phyloP scores from a whole-genome alignment of 768 basidiomycete species.

The Russula earlei region DNA sequence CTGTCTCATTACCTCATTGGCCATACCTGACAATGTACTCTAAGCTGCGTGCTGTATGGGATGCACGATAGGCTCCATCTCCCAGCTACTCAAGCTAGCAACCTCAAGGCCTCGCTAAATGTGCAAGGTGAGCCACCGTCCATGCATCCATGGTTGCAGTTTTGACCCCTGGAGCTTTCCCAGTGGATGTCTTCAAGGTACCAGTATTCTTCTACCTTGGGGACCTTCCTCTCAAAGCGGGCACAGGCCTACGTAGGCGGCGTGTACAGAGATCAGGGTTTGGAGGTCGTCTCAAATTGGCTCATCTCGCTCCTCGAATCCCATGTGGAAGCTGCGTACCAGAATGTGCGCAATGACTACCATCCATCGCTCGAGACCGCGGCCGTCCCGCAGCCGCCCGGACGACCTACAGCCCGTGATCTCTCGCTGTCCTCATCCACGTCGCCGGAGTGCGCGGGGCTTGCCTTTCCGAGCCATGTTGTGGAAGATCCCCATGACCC shows the following conservation, averaged over 20 bases:
- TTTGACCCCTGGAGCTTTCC: not conserved
- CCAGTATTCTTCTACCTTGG: not conserved
- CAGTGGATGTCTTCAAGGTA: slow-evolving; percentile 15
- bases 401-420: not conserved
- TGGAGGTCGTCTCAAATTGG: slow-evolving; percentile 1
- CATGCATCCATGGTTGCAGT: not conserved
- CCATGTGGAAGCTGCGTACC: not conserved
- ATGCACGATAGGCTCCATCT: not conserved
- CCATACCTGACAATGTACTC: not conserved
- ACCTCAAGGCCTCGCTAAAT: not conserved
- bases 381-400: not conserved
- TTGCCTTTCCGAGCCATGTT: not conserved
- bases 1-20: not conserved
- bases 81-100: not conserved
- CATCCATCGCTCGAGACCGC: not conserved
- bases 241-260: slow-evolving; percentile 13
- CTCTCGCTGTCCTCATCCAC: not conserved
- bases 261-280: slow-evolving; percentile 8
- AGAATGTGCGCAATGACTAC: not conserved
- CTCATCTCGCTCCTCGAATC: not conserved
- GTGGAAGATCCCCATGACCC: no score
- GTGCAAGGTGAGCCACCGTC: not conserved
- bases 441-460: not conserved
- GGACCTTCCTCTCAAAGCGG: not conserved
- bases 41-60: not conserved